Conservation (phyloP, 2,329 filamentous ascomycete genomes). For the Clarireedia paspali region DNA sequence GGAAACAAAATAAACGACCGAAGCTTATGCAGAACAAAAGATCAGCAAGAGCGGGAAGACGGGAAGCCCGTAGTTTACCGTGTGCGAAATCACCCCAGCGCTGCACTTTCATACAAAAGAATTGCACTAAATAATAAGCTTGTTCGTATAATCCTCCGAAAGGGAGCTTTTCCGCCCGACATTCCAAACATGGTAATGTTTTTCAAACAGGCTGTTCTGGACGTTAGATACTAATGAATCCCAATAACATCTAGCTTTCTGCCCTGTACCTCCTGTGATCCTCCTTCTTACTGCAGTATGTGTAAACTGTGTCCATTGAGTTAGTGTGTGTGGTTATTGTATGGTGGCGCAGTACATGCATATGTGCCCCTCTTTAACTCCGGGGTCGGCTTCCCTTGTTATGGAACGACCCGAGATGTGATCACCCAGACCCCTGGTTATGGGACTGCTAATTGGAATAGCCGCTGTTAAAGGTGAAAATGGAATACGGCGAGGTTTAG, state of each 20-base stretch:
- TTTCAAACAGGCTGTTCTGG: not conserved
- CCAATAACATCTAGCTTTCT: too few relatives aligned
- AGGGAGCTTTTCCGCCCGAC: not conserved
- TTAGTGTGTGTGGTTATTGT: too few relatives aligned
- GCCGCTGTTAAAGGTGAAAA: constrained; percentile 8
- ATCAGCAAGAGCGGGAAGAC: constrained; percentile 8
- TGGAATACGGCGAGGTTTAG: constrained; percentile 5
- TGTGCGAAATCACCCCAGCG: constrained; percentile 9
- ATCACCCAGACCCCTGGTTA: constrained; percentile 22
- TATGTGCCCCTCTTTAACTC: constrained; percentile 1
- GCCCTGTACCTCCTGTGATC: too few relatives aligned
- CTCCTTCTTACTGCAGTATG: too few relatives aligned
- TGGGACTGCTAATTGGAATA: constrained; percentile 10
- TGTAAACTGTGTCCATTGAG: too few relatives aligned
- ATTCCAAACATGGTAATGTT: not conserved
- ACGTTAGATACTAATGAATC: not conserved
- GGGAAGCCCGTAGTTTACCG: constrained; percentile 16
- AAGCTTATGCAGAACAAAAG: constrained; percentile 7
- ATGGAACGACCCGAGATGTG: constrained; percentile 22
- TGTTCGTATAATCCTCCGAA: constrained; percentile 6
- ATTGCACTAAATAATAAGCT: not conserved
- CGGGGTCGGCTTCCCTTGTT: constrained; percentile 3
- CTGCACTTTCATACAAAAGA: constrained; percentile 4
- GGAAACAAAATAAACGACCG: not conserved
- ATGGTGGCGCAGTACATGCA: not conserved